phyloP scores from a whole-genome alignment of 1,139 yeast species.

The Yamadazyma dendronema region DNA sequence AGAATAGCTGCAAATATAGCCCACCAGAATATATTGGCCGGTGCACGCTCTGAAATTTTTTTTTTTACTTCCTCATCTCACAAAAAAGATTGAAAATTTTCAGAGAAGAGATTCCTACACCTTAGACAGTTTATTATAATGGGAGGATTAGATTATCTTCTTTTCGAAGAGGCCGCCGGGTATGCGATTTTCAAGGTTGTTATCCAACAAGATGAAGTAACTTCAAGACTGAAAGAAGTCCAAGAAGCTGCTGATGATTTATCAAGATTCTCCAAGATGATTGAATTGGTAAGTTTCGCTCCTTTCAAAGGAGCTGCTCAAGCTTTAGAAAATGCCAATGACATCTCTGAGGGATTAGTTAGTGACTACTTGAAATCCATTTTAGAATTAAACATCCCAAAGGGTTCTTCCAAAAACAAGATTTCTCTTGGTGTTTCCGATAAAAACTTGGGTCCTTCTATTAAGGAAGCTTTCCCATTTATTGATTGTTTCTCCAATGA shows the following conservation, averaged over 20 bases:
- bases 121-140: conserved; percentile 15
- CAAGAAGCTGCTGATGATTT: conserved; percentile 89
- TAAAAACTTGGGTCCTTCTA: conserved; percentile 93
- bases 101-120: conserved; percentile 2
- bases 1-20: not conserved
- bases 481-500: conserved; percentile 91
- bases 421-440: conserved; percentile 85
- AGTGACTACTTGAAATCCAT: conserved; percentile 88
- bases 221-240: conserved; percentile 89
- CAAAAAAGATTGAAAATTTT: conserved; percentile 6
- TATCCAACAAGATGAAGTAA: conserved; percentile 91
- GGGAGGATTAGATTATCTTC: conserved; percentile 85
- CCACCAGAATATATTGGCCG: not conserved
- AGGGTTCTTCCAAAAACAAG: conserved; percentile 67
- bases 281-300: conserved; percentile 92
- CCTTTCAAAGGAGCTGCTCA: conserved; percentile 99
- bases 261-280: conserved; percentile 85
- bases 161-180: conserved; percentile 98
- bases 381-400: conserved; percentile 88
- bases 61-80: conserved; percentile 5
- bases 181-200: conserved; percentile 94
- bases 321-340: conserved; percentile 97
- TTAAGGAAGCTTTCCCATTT: conserved; percentile 84
- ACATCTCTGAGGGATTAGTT: conserved; percentile 94
- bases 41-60: conserved; percentile 6